Base-by-base conservation (phyloP, 495 filamentous ascomycete species). In the Neurospora tetrasperma region DNA sequence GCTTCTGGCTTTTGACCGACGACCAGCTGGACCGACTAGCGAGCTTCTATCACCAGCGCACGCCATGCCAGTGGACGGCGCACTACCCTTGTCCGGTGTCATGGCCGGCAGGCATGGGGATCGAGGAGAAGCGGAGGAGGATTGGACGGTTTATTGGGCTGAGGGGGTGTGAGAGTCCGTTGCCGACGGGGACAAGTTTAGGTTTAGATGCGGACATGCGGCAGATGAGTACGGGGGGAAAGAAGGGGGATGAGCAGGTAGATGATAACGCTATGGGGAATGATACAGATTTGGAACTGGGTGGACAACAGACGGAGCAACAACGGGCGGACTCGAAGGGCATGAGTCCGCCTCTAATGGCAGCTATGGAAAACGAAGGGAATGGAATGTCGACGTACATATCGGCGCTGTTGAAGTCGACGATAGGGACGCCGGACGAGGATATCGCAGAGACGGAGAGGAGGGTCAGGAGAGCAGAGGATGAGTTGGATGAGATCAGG, bases 1-100 rank as follows among this genome's bases (percentile, higher is more conserved):
- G 86, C 79, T 94, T 89, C 84, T 92, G 91, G 83, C 88, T 96
- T 35, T 87, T 96, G 54, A 93, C 92, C 41, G 86, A 88, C 74
- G 78, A 75, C 27, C 84, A 95, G 79, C 87, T 94, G 54, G 92
- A 96, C 77, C 79, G 79, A 43, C 88, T 97, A 7, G 92, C 93
- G 9, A 82, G 84, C 44, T 90, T 91, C 79, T 96, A 93, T 81
- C 90, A 94, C 80, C 93, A 97, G 79, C 83, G 87, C 66, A 86
- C 90, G 70, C 84, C 89, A 48, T 75, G 81, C 79, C 20, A 74
- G 0, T 88, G 83, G 76, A 90, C 87, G 2, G 70, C 71, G 46
- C 77, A 82, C n/a, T 96, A 97, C 78, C 93, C 93, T 4, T 86
- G 84, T 73, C 84, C 86, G 1, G 82, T 88, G 27, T 69, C 74